Conservation (phyloP, 148 eudicot genomes). For the Vaccinium darrowii region DNA sequence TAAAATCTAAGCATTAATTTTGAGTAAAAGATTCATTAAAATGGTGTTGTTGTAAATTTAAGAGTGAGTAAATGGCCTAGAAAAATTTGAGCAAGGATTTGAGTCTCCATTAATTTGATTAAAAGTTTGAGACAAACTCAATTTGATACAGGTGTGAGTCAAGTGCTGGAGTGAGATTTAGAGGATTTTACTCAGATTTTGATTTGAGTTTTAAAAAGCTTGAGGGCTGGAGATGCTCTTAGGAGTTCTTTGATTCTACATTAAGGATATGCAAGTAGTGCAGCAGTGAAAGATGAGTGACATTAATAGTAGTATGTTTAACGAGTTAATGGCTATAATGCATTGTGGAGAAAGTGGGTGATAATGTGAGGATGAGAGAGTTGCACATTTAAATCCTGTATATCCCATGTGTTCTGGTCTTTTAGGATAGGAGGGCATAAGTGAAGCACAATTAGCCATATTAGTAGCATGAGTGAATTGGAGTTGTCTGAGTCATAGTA, state of each 20-base stretch:
- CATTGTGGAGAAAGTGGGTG: not conserved
- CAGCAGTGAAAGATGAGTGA: too few relatives aligned
- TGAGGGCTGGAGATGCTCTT: not conserved
- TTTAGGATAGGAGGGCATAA: not conserved
- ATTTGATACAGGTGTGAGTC: not conserved
- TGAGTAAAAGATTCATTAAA: not conserved
- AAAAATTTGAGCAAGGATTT: not conserved
- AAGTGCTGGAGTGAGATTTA: not conserved
- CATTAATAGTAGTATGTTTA: too few relatives aligned
- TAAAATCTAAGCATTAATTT: not conserved
- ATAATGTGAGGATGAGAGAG: not conserved
- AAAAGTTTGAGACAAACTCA: not conserved
- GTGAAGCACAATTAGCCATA: not conserved
- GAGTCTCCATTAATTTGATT: not conserved
- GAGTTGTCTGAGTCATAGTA: not conserved
- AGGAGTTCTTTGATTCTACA: too few relatives aligned
- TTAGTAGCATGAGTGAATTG: not conserved
- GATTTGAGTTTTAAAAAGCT: not conserved
- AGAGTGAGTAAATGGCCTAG: not conserved
- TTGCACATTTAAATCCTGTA: not conserved
- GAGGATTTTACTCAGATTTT: not conserved
- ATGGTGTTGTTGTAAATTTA: not conserved
- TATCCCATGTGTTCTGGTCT: not conserved
- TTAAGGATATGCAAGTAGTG: too few relatives aligned
- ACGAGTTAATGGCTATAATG: not conserved